Percentiles rank a stretch among this genome's conserved stretches.
phyloP scores from a whole-genome alignment of 2,329 filamentous ascomycete species.

The Elsinoe australis region DNA sequence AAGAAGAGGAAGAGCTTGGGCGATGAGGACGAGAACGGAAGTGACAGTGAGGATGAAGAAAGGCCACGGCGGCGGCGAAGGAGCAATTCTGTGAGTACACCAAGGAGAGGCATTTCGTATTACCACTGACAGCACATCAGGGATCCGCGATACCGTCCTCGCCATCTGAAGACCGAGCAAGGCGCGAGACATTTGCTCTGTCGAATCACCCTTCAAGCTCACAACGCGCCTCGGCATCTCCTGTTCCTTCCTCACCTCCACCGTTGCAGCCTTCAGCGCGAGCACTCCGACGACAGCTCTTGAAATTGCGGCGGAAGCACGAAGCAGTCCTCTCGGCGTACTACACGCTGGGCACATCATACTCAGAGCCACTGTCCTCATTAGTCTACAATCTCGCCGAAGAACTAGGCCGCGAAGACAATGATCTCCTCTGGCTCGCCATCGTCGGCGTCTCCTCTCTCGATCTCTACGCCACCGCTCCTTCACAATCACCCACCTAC shows the following conservation, averaged over 20 bases:
- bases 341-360: conserved; percentile 79
- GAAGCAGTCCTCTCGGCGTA: conserved; percentile 71
- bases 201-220: conserved; percentile 36
- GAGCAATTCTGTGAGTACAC: conserved; percentile 77
- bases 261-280: conserved; percentile 60
- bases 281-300: conserved; percentile 61
- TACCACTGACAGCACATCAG: no score
- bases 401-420: conserved; percentile 91
- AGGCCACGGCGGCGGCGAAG: conserved; percentile 71
- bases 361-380: conserved; percentile 89
- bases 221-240: conserved; percentile 34
- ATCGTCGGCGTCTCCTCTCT: conserved; percentile 94
- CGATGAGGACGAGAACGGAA: conserved; percentile 25
- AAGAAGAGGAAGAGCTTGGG: conserved; percentile 36
- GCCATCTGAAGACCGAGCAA: conserved; percentile 33
- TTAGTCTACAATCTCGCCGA: conserved; percentile 92
- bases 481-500: conserved; percentile 52
- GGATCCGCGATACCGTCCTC: conserved; percentile 63
- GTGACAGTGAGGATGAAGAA: conserved; percentile 60
- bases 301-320: conserved; percentile 69
- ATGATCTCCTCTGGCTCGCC: conserved; percentile 87
- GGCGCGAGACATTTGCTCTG: conserved; percentile 19
- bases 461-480: conserved; percentile 81
- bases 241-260: conserved; percentile 46
- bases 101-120: no score